Evolutionary conservation across 192 early-diverging fungal genomes (phyloP), one percentile per base, ranked within the genome.

Genomic region (Gigaspora rosea): DNA sequence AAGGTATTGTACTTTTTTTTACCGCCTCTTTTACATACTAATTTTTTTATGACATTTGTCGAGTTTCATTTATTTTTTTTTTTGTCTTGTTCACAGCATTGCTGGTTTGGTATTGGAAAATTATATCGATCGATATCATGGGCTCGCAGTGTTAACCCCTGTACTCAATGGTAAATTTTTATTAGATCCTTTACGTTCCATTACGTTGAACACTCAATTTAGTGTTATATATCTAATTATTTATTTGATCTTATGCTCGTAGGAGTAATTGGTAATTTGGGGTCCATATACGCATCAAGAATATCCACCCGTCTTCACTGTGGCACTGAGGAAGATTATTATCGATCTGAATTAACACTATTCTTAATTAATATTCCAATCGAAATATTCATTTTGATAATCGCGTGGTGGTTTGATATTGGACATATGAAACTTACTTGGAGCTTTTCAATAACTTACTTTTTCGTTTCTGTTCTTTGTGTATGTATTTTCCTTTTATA

Each of bases 201-300:
- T n/a, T 61, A 27, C 9, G 8, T 58, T 61, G 22, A 61, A 8
- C 20, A 27, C 7, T 2, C 8, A 61, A 61, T 61, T 61, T 20
- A 32, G 6, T 61, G 20, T 47, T 68, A 49, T 48, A 13, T 32
- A 61, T 48, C 5, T 15, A 47, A n/a, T 74, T 5, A 75, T 35
- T 54, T 61, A 2, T 2, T 74, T 15, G 22, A 62, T 18, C 12
- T 2, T 18, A 56, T 18, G 12, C 12, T 56, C 16, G 36, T 47
- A 80, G 82, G 84, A 16, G 41, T 94, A 13, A 85, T 88, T 32
- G 94, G 94, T 36, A 95, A 95, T 72, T 83, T 95, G n/a, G 91
- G 89, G 32, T 92, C 93, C 7, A 91, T 94, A 16, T 93, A 91
- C 68, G 91, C 91, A 0, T 91, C 91, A 41, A 85, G 93, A 10